phyloP scores from a whole-genome alignment of 169 alveolate species.

The Plasmodium fragile region DNA sequence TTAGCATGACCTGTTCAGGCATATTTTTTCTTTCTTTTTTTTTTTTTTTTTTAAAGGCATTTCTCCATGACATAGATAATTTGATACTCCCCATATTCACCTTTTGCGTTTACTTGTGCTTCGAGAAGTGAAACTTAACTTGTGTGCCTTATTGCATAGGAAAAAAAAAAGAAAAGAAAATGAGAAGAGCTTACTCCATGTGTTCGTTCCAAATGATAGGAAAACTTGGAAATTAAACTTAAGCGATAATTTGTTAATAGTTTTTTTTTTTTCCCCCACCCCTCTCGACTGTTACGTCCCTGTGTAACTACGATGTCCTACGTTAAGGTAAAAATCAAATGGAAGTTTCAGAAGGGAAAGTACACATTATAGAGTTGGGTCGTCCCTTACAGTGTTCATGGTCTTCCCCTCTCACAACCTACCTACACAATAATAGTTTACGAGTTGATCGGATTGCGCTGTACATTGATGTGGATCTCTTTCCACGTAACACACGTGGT shows the following conservation, averaged over 20 bases:
- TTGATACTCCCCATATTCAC: conserved; percentile 44
- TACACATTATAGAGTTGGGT: neutral
- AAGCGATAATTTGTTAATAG: neutral
- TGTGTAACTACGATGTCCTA: neutral
- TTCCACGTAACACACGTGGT: neutral
- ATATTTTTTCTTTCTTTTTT: neutral
- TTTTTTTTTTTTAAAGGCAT: conserved; percentile 53
- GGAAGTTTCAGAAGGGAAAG: neutral
- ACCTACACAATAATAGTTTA: neutral
- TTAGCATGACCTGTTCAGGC: neutral
- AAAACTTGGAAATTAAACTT: neutral
- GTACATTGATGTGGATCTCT: neutral
- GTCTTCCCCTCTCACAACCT: neutral
- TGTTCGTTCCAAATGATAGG: conserved; percentile 4
- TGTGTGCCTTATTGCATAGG: neutral
- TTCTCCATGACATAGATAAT: conserved; percentile 49
- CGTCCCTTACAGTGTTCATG: neutral
- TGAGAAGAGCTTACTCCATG: neutral
- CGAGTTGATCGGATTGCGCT: neutral
- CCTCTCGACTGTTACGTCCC: neutral
- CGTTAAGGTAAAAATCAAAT: conserved; percentile 10
- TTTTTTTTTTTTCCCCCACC: neutral
- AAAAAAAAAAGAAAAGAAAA: neutral
- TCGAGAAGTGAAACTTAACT: conserved; percentile 32
- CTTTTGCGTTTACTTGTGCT: conserved; percentile 46